Percentiles rank a stretch among this genome's conserved stretches.
Conservation (phyloP, 352 stramenopile genomes). For the Pythium folliculosum region DNA sequence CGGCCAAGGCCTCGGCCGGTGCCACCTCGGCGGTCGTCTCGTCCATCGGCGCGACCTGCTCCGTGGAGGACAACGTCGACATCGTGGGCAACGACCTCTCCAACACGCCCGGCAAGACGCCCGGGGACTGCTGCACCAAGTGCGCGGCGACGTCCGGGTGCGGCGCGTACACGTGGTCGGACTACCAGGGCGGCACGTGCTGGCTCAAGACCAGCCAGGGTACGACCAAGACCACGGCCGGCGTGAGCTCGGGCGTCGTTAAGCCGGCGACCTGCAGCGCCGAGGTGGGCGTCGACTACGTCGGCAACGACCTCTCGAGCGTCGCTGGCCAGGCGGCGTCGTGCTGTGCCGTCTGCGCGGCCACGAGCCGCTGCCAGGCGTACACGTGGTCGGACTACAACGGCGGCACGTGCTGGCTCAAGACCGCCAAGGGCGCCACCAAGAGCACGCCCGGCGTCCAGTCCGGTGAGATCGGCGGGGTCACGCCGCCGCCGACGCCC, state of each 20-base stretch:
- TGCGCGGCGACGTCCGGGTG: conserved; percentile 1
- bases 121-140: conserved; percentile 31
- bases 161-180: conserved; percentile 36
- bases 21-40: conserved; percentile 4
- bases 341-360: conserved; percentile 30
- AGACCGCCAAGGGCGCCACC: conserved; percentile 27
- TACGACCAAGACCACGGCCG: background rate
- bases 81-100: conserved; percentile 35
- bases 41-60: background rate
- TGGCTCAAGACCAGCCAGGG: conserved; percentile 46
- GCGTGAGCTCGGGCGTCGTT: background rate
- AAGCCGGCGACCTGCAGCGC: conserved; percentile 4
- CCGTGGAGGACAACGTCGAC: conserved; percentile 26
- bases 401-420: conserved; percentile 59
- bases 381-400: conserved; percentile 39
- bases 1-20: conserved; percentile 1
- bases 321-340: background rate
- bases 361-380: conserved; percentile 10
- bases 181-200: conserved; percentile 50
- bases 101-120: conserved; percentile 4
- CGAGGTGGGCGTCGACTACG: conserved; percentile 10
- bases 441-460: conserved; percentile 2
- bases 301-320: conserved; percentile 12
- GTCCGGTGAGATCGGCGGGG: background rate
- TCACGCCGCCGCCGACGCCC: background rate